A percentile compares a stretch with the other conserved stretches of the same genome.
Evolutionary conservation across 169 alveolate species (phyloP).

Genomic region (Cyclospora cayetanensis): DNA sequence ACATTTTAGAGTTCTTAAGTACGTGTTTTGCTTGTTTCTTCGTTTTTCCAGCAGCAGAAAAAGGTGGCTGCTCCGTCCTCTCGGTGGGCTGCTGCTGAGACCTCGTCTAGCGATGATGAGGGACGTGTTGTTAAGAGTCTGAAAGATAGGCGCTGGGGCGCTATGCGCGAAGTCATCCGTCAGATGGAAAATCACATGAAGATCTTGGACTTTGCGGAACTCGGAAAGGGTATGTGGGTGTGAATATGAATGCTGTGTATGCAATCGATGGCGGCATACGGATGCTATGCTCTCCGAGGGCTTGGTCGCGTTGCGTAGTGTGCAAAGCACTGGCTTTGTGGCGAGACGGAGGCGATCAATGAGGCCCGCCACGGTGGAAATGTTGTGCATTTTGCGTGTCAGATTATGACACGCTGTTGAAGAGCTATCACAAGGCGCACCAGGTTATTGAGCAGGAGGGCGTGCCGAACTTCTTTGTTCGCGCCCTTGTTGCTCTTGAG

Average conservation of each 20-base stretch:
- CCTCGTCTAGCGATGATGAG: slow-evolving; percentile 71
- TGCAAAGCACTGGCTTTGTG: neutral
- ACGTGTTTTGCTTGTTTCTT: neutral
- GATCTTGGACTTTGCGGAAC: slow-evolving; percentile 69
- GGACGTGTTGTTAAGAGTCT: slow-evolving; percentile 70
- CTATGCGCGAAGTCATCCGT: slow-evolving; percentile 72
- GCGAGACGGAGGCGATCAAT: neutral
- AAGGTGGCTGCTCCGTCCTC: slow-evolving; percentile 29
- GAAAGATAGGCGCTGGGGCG: slow-evolving; percentile 70
- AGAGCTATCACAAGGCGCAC: slow-evolving; percentile 63
- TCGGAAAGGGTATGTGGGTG: slow-evolving; percentile 56
- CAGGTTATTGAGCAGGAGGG: slow-evolving; percentile 70
- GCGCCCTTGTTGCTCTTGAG: slow-evolving; percentile 70
- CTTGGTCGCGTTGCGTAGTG: too few species aligned
- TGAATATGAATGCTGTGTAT: neutral
- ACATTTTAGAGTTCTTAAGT: neutral
- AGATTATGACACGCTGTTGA: slow-evolving; percentile 73
- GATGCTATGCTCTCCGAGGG: neutral
- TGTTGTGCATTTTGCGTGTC: neutral
- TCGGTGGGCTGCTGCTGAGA: slow-evolving; percentile 71
- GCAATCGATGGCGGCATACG: neutral
- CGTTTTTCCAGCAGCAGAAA: neutral
- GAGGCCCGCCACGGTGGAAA: neutral
- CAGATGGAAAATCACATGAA: slow-evolving; percentile 74
- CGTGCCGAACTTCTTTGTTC: slow-evolving; percentile 72